Evolutionary conservation across 1,284 basidiomycete genomes (phyloP), one percentile per base, ranked within the genome.

Genomic region (Termitomyces sp.): DNA sequence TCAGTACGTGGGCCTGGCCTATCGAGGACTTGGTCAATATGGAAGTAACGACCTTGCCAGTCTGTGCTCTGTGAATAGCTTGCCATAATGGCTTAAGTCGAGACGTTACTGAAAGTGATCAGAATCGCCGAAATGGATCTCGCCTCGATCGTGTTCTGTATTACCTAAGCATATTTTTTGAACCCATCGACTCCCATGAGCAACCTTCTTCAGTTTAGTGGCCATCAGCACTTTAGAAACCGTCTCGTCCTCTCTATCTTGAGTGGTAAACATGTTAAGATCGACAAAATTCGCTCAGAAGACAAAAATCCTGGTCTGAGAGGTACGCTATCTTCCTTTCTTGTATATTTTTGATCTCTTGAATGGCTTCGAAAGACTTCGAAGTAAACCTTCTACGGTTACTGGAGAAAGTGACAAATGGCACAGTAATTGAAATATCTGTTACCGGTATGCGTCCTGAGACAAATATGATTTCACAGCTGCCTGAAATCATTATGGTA

Each of bases 371-470:
- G 43, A 3, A 63, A 90, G 95, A 98, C 68, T 97, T 90, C 70
- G 97, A 99, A 75, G 86, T 97, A 52, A 96, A 91, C 65, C 81
- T 98, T 31, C 69, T 99, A 42, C 78, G 97, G 21, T 73, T 99
- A 12, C 66, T 99, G 26, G 96, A 99, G 69, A 94, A 94, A 67
- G 75, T 92, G 1, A 97, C 95, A 3, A 98, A 99, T 78, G 97
- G 97, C 1, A 93, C 92, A 6, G 75, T 92, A 26, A 92, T 99
- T 59, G 97, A 99, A 69, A 99, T 99, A 54, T 96, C 92, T 2
- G 90, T 96, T 17, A 99, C 97, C 12, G 93, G 92, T 92, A 59
- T 57, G 80, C 65, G 36, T 46, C 44, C 8, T 36, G 38, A 21
- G 5, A 52, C 34, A 36, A 55, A 12, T 39, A 15, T 43, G 17